Base-by-base conservation (phyloP, 495 filamentous ascomycete species). In the Talaromyces proteolyticus region DNA sequence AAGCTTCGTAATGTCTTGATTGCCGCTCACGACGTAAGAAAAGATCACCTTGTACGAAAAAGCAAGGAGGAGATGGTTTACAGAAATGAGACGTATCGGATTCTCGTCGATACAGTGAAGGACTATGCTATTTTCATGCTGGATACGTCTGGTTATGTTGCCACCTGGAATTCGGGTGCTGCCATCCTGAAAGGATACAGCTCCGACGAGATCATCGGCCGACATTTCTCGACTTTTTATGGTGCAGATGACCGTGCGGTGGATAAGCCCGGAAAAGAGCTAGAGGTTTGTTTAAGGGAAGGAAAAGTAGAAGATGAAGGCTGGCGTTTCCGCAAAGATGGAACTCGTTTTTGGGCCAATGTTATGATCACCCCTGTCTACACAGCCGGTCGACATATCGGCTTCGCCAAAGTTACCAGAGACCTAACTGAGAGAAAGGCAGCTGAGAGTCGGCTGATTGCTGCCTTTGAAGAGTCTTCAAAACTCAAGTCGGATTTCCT, bases 101-200 rank as follows among this genome's bases (percentile, higher is more conserved):
- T 81, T 37, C 63, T 86, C 6, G 67, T 86, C n/a, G 73, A 85
- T 50, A 77, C 76, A 0, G 78, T 85, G 50, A 81, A 80, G 56
- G 81, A 84, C 51, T 86, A 84, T 53, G 82, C 80, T 41, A 86
- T 86, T 50, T 86, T 85, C 56, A 79, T 86, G 60, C 67, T 86
- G 26, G 80, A 86, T 48, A 74, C 77, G 0, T 61, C 65, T 6
- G 82, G 82, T 21, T 55, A 74, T 49, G 76, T 86, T 20, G 72
- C 69, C 3, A 84, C 80, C 0, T 86, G 82, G 82, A 86, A 86
- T 43, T 60, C 70, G 0, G 81, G 81, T 1, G 82, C 82, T 1
- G 63, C 76, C 24, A 58, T 80, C 12, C 61, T 84, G 29, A 86
- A 86, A 59, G 80, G 79, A 0, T 86, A 81, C 62, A 70, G 55